Base-by-base conservation (phyloP, 306 rosid genomes). In the Vachellia collinsii region DNA sequence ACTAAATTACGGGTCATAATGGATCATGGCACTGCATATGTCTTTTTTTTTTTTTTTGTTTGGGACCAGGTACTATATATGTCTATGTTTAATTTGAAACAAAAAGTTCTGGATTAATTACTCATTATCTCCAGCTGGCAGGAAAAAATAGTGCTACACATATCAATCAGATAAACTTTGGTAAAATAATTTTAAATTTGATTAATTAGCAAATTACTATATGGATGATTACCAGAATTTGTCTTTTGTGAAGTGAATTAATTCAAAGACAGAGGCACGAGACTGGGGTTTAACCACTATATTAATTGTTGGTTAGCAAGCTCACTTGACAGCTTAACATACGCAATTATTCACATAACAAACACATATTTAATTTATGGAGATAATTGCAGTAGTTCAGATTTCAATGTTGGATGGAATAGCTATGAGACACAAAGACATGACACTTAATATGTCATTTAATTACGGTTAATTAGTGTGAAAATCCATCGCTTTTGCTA, bases 381-480 rank as follows among this genome's bases (percentile, higher is more conserved):
- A 41, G 78, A 39, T 74, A 58, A 75, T 38, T 38, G 48, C 42
- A 61, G 78, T 75, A 22, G 78, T 75, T 75, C 36, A 75, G 39
- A 58, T 23, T 75, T 75, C 69, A 75, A 75, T 58, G 69, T 75
- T 38, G 34, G 78, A 74, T 48, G 78, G 67, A 74, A 22, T 38
- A 53, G 39, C 63, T 20, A 74, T 56, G 53, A 38, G 67, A 74
- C 67, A 54, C 39, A 39, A 54, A 54, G 69, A 75, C 54, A 7
- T 75, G 78, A 75, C 78, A 56, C 69, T 20, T 39, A 12, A 38
- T 16, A 19, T 70, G 23, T 44, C 8, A 25, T 44, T 54, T 53
- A 74, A 56, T n/a, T 20, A 56, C 20, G 25, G 62, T 13, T 56
- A 8, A 42, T 42, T 19, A 56, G 29, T 56, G 63, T 56, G 63